These are phyloP conservation scores for Chiua sp. DNA, from an alignment of 1,284 basidiomycete genomes.

Conservation along the genomic window DNA sequence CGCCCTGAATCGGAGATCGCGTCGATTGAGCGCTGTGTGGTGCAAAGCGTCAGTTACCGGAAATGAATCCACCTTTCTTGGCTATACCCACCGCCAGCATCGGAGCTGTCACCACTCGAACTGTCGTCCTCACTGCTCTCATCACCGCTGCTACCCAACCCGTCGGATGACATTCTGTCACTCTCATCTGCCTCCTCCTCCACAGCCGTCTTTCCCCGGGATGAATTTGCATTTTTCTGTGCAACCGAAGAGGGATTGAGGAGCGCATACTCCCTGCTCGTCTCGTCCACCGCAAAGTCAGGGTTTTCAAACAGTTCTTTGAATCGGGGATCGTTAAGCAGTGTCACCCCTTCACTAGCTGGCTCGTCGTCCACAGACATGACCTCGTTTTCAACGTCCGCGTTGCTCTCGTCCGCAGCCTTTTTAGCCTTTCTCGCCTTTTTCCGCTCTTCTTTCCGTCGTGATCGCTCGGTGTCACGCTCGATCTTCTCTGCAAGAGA, in stretches of 20 bases:
- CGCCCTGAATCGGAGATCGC: constrained; percentile 53
- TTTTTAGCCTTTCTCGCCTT: constrained; percentile 49
- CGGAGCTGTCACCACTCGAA: constrained; percentile 56
- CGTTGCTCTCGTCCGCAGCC: constrained; percentile 38
- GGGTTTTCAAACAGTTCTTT: constrained; percentile 91
- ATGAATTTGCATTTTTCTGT: constrained; percentile 46
- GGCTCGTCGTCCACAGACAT: constrained; percentile 47
- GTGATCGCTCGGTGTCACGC: constrained; percentile 74
- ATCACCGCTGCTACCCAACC: constrained; percentile 54
- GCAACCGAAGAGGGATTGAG: constrained; percentile 87
- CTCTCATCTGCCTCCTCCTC: constrained; percentile 92
- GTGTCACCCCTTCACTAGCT: constrained; percentile 45
- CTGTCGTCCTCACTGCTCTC: constrained; percentile 49
- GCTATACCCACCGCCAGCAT: constrained; percentile 53
- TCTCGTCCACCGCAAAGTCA: constrained; percentile 94
- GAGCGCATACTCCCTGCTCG: constrained; percentile 85
- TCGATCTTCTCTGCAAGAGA: constrained; percentile 87
- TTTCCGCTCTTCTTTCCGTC: constrained; percentile 66
- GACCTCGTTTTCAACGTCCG: constrained; percentile 44
- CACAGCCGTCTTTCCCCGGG: constrained; percentile 73
- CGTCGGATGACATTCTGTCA: constrained; percentile 78
- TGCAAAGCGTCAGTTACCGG: constrained; percentile 14
- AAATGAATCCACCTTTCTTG: constrained; percentile 20
- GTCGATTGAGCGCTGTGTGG: constrained; percentile 52
- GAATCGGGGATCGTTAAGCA: constrained; percentile 92